These are phyloP conservation scores for Diplodia mutila DNA, from an alignment of 2,329 filamentous ascomycete genomes.

Conservation along the genomic window DNA sequence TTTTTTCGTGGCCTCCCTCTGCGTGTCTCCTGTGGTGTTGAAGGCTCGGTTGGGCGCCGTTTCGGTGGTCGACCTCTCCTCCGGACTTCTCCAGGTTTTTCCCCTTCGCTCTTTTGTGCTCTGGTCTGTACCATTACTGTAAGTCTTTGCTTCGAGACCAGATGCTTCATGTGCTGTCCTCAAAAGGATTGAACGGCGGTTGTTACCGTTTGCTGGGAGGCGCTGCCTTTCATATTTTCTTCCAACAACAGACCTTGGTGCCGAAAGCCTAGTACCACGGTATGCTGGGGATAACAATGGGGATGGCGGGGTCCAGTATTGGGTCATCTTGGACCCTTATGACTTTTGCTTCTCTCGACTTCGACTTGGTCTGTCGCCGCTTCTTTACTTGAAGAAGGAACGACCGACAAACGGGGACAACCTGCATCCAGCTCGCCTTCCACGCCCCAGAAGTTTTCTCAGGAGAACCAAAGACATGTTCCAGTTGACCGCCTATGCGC, in stretches of 20 bases:
- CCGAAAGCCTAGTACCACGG: not conserved
- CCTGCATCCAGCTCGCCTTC: too few species aligned
- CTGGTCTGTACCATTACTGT: not conserved
- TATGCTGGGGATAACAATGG: not conserved
- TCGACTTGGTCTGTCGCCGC: too few species aligned
- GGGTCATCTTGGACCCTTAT: not conserved
- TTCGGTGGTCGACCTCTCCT: not conserved
- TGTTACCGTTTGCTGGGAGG: not conserved
- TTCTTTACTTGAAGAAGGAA: too few species aligned
- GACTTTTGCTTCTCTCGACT: too few species aligned
- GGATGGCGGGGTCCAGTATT: not conserved
- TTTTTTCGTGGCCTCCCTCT: not conserved
- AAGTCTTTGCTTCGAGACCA: not conserved
- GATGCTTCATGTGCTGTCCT: not conserved
- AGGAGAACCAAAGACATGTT: not conserved
- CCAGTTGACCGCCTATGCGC: not conserved
- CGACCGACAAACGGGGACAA: not conserved
- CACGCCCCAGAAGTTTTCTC: too few species aligned
- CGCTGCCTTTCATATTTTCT: not conserved
- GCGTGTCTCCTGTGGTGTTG: not conserved
- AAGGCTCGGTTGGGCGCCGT: not conserved
- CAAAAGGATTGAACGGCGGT: not conserved
- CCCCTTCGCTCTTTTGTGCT: not conserved
- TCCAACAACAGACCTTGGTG: not conserved
- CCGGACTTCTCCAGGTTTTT: not conserved